A percentile compares a stretch with the other conserved stretches of the same genome.
phyloP scores from a whole-genome alignment of 768 basidiomycete species.

The Naematelia aurantialba region DNA sequence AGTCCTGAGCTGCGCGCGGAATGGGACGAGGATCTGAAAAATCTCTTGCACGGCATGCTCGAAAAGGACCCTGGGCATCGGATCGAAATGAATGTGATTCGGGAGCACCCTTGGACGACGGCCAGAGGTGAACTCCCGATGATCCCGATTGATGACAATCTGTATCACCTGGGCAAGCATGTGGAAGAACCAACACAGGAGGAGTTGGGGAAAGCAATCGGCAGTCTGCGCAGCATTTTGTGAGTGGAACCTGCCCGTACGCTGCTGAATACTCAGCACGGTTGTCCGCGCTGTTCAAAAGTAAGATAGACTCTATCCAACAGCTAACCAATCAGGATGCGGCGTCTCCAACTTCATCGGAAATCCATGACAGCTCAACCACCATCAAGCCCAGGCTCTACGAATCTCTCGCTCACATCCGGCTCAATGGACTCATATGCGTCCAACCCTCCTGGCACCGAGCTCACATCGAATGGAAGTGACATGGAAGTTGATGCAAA shows the following conservation, averaged over 20 bases:
- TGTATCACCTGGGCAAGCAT: conserved; percentile 42
- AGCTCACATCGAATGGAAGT: neutral
- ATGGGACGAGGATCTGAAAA: conserved; percentile 41
- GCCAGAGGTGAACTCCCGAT: conserved; percentile 38
- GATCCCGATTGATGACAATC: conserved; percentile 43
- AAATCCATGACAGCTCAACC: conserved; percentile 2
- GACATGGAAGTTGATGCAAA: neutral
- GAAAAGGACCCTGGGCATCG: conserved; percentile 40
- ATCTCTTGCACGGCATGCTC: conserved; percentile 40
- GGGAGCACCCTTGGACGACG: conserved; percentile 47
- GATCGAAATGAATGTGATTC: conserved; percentile 36
- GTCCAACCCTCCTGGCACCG: conserved; percentile 17
- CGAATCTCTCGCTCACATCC: conserved; percentile 17
- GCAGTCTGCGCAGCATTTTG: conserved; percentile 42
- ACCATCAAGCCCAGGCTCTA: conserved; percentile 16
- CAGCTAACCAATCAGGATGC: conserved; percentile 10
- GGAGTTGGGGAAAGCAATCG: conserved; percentile 46
- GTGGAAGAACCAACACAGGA: conserved; percentile 49
- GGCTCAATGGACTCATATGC: conserved; percentile 44
- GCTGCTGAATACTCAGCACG: conserved; percentile 24
- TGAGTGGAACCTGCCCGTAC: conserved; percentile 25
- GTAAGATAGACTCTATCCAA: conserved; percentile 29
- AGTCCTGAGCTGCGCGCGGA: conserved; percentile 40
- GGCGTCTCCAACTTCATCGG: conserved; percentile 6
- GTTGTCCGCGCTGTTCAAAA: conserved; percentile 49